These are phyloP conservation scores for Rutstroemia sp. DNA, from an alignment of 2,329 filamentous ascomycete species.

Conservation along the genomic window DNA sequence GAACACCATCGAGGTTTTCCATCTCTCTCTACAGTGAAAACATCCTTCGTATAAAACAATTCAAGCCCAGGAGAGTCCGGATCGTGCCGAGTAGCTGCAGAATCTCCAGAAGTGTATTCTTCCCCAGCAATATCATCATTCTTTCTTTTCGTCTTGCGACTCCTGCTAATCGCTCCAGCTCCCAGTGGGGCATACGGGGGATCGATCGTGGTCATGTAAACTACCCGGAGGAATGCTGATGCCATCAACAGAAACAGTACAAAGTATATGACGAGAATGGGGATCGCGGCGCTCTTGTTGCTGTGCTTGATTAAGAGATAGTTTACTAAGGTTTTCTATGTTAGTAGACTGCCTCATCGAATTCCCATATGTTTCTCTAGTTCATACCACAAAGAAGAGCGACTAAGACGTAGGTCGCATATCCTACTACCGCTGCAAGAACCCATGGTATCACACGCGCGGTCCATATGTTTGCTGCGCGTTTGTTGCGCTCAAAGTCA, in stretches of 20 bases:
- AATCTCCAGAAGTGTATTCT: slow-evolving; percentile 20
- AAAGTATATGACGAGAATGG: slow-evolving; percentile 66
- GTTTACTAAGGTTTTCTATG: slow-evolving; percentile 45
- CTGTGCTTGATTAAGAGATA: slow-evolving; percentile 54
- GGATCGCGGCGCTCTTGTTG: slow-evolving; percentile 49
- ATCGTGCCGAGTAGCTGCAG: slow-evolving; percentile 15
- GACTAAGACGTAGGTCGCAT: slow-evolving; percentile 65
- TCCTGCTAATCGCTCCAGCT: slow-evolving; percentile 26
- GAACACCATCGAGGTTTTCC: slow-evolving; percentile 85
- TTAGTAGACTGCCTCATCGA: slow-evolving; percentile 7
- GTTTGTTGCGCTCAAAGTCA: slow-evolving; percentile 9
- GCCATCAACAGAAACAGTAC: slow-evolving; percentile 62
- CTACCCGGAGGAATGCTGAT: slow-evolving; percentile 62
- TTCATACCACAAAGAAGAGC: slow-evolving; percentile 59
- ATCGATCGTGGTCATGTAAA: slow-evolving; percentile 59
- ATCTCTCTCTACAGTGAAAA: slow-evolving; percentile 76
- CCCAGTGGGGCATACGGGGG: slow-evolving; percentile 68
- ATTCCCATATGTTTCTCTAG: neutral
- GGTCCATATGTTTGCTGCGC: slow-evolving; percentile 24
- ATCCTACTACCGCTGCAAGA: slow-evolving; percentile 56
- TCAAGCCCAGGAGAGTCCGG: slow-evolving; percentile 64
- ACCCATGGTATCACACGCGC: slow-evolving; percentile 56
- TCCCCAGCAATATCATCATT: slow-evolving; percentile 17
- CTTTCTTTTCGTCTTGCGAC: slow-evolving; percentile 21
- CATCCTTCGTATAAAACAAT: slow-evolving; percentile 71